Conservation (phyloP, 2,329 filamentous ascomycete genomes). For the Echinosphaeria canescens region DNA sequence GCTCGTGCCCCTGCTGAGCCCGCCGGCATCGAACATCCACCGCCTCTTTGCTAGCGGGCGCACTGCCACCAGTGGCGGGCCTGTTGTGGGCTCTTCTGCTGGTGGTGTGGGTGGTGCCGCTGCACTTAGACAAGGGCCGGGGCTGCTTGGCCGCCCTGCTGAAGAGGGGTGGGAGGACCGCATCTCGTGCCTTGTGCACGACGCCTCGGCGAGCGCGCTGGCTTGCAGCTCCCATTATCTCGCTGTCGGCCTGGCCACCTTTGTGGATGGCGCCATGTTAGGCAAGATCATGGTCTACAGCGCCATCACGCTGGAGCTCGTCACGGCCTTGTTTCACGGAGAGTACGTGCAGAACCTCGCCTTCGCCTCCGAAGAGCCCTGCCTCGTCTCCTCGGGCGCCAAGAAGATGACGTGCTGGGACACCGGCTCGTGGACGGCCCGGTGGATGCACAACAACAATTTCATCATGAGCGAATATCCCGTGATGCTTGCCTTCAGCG, state of each 20-base stretch:
- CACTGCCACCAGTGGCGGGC: too few species aligned
- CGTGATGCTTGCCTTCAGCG: too few species aligned
- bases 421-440: too few species aligned
- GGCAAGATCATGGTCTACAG: slow-evolving; percentile 1
- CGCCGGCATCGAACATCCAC: slow-evolving; percentile 3
- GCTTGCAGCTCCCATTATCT: slow-evolving; percentile 1
- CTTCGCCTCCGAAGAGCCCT: background rate
- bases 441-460: background rate
- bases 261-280: too few species aligned
- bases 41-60: slow-evolving; percentile 2
- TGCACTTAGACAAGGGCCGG: too few species aligned
- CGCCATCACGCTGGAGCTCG: background rate
- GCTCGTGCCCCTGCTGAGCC: slow-evolving; percentile 4
- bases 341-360: background rate
- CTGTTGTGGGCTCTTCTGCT: too few species aligned
- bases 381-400: background rate
- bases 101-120: too few species aligned
- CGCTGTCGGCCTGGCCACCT: background rate
- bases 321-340: background rate
- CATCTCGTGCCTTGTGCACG: background rate
- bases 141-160: too few species aligned
- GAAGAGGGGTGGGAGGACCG: too few species aligned
- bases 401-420: slow-evolving; percentile 1
- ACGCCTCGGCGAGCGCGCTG: slow-evolving; percentile 1
- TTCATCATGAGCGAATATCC: too few species aligned